Conservation (phyloP, 2,329 filamentous ascomycete species). For the Beauveria varroae region DNA sequence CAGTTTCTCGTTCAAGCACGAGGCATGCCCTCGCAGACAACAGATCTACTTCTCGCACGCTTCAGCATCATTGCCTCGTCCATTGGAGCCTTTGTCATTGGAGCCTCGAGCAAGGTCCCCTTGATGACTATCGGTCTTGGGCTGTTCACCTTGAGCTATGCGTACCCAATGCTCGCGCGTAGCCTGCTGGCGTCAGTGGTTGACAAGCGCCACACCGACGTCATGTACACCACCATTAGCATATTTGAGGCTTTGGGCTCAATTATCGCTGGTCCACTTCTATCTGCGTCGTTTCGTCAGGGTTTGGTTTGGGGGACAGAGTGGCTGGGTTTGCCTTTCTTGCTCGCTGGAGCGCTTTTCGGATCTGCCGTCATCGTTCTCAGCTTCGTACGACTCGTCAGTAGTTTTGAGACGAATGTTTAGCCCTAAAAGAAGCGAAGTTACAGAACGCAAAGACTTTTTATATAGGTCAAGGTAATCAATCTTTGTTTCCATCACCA, state of each 20-base stretch:
- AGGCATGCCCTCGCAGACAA: background rate
- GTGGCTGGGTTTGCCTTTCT: slow-evolving; percentile 15
- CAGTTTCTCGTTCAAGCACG: background rate
- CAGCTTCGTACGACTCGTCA: slow-evolving; percentile 14
- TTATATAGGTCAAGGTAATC: too few species aligned
- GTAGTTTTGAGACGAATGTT: background rate
- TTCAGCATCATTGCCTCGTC: background rate
- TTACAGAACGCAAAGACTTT: background rate
- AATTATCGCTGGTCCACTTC: slow-evolving; percentile 14
- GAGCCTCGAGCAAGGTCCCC: background rate
- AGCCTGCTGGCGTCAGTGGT: slow-evolving; percentile 15
- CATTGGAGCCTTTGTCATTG: background rate
- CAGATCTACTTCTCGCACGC: background rate
- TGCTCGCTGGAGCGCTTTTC: background rate
- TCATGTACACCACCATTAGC: slow-evolving; percentile 15
- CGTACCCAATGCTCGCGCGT: slow-evolving; percentile 10
- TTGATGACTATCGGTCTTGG: slow-evolving; percentile 9
- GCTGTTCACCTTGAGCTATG: background rate
- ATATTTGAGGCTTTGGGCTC: slow-evolving; percentile 15
- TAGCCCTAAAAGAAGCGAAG: background rate
- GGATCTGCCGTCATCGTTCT: slow-evolving; percentile 5
- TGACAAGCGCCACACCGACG: slow-evolving; percentile 10
- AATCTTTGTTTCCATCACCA: background rate
- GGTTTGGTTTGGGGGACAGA: slow-evolving; percentile 12
- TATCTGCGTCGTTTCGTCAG: slow-evolving; percentile 14